Evolutionary conservation across 2,329 filamentous ascomycete species (phyloP).

Genomic region (Hypoxylon sp.): DNA sequence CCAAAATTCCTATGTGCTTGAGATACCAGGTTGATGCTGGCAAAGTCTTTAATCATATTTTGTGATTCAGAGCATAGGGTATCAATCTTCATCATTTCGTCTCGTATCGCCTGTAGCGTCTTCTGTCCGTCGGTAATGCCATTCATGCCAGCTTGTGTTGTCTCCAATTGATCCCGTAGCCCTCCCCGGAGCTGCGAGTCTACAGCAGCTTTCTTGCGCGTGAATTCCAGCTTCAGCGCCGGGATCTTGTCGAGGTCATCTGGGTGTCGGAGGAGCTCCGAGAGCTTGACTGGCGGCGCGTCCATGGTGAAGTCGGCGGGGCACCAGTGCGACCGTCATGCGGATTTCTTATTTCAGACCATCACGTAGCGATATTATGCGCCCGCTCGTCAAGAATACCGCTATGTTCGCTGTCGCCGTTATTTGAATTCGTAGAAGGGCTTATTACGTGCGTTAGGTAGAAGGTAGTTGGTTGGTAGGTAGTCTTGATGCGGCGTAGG

Average conservation of each 20-base stretch:
- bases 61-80: constrained; percentile 97
- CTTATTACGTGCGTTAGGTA: not conserved
- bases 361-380: constrained; percentile 43
- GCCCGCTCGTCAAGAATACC: not conserved
- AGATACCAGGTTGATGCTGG: constrained; percentile 90
- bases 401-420: not conserved
- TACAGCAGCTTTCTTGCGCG: constrained; percentile 91
- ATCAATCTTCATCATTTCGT: constrained; percentile 99
- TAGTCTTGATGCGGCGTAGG: constrained; percentile 15
- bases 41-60: constrained; percentile 97
- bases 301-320: constrained; percentile 65
- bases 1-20: constrained; percentile 98
- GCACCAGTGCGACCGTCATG: constrained; percentile 49
- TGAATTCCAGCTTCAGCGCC: constrained; percentile 90
- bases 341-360: constrained; percentile 43
- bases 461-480: not conserved
- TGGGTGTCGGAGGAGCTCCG: constrained; percentile 92
- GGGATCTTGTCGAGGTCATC: constrained; percentile 98
- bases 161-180: constrained; percentile 91
- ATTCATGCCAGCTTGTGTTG: constrained; percentile 92
- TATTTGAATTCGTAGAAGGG: constrained; percentile 6
- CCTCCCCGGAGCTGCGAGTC: constrained; percentile 92
- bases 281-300: constrained; percentile 82
- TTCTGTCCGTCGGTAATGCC: constrained; percentile 91
- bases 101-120: constrained; percentile 92